Evolutionary conservation across 2,329 filamentous ascomycete species (phyloP).

Genomic region (Ophiostoma pallidulum): DNA sequence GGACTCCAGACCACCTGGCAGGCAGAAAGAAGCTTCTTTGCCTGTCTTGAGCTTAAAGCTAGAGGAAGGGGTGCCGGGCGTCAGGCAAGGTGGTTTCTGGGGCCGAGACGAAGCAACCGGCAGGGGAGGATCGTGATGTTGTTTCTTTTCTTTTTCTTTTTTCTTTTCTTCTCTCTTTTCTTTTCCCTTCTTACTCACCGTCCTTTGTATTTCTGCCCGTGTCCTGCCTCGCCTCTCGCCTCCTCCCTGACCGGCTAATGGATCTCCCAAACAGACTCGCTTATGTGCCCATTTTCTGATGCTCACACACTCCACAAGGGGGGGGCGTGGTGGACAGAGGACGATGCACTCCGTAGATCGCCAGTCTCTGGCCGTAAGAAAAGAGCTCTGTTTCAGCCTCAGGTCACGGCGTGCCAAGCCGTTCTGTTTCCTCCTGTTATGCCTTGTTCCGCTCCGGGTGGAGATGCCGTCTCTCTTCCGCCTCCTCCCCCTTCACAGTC

Average conservation of each 20-base stretch:
- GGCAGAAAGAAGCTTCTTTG: not conserved
- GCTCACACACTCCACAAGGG: not conserved
- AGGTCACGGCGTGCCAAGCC: slow-evolving; percentile 2
- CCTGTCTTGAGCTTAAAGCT: no score
- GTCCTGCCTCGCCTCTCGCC: not conserved
- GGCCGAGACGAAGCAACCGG: not conserved
- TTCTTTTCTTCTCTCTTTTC: not conserved
- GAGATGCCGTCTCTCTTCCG: not conserved
- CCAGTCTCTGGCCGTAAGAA: not conserved
- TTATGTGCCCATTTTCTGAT: not conserved
- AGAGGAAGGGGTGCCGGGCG: no score
- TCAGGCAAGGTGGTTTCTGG: no score
- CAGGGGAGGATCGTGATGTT: not conserved
- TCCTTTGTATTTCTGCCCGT: not conserved
- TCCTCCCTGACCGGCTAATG: not conserved
- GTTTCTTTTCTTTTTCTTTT: not conserved
- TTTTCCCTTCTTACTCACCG: not conserved
- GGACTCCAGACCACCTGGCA: no score
- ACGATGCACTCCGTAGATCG: slow-evolving; percentile 4
- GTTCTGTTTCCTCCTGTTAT: slow-evolving; percentile 6
- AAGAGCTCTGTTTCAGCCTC: slow-evolving; percentile 1
- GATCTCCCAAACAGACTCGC: not conserved
- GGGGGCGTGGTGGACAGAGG: not conserved
- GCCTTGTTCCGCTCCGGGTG: not conserved
- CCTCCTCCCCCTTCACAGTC: not conserved